phyloP scores from a whole-genome alignment of 2,329 filamentous ascomycete species.

The Chrysoporthe puriensis region DNA sequence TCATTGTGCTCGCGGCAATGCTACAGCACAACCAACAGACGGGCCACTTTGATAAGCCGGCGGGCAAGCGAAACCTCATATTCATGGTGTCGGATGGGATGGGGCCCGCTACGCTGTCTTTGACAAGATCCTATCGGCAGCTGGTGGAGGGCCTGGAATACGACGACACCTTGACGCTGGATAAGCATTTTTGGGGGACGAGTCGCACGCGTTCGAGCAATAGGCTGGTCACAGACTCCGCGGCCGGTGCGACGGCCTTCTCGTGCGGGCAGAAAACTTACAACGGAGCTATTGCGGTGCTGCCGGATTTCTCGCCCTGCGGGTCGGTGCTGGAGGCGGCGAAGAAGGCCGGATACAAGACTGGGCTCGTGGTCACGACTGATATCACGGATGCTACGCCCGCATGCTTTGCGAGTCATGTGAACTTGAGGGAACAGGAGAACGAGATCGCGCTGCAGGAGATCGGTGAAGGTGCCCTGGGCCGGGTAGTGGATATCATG shows the following conservation, averaged over 20 bases:
- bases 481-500: conserved; percentile 87
- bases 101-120: conserved; percentile 86
- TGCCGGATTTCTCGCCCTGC: conserved; percentile 84
- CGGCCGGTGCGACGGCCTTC: conserved; percentile 96
- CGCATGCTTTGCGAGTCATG: conserved; percentile 91
- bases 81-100: conserved; percentile 99
- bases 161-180: conserved; percentile 76
- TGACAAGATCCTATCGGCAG: conserved; percentile 88
- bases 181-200: conserved; percentile 87
- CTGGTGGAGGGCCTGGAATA: conserved; percentile 72
- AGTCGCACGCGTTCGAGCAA: conserved; percentile 84
- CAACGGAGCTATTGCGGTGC: conserved; percentile 91
- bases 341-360: conserved; percentile 88
- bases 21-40: conserved; percentile 71
- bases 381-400: conserved; percentile 95
- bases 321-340: conserved; percentile 93
- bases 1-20: conserved; percentile 79
- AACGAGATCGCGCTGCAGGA: conserved; percentile 93
- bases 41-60: conserved; percentile 37
- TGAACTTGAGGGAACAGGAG: conserved; percentile 76
- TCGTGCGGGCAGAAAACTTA: conserved; percentile 93
- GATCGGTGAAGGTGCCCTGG: conserved; percentile 84
- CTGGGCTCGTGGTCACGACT: conserved; percentile 92
- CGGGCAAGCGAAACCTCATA: conserved; percentile 85
- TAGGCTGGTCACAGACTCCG: conserved; percentile 90